These are phyloP conservation scores for Vachellia collinsii DNA, from an alignment of 306 rosid species.

Conservation along the genomic window DNA sequence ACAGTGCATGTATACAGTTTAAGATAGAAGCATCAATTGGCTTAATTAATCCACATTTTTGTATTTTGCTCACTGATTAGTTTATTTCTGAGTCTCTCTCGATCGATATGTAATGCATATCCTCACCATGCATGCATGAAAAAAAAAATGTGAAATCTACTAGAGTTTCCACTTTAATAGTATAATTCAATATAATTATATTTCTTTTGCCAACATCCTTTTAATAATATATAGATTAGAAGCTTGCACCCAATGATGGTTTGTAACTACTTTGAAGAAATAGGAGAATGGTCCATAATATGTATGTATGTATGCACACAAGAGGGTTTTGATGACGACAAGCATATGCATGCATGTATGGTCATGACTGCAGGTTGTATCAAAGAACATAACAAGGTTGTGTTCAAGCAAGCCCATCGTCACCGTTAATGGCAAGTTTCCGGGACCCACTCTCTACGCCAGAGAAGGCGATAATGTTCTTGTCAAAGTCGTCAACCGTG, in stretches of 20 bases:
- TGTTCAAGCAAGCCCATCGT: constrained; percentile 73
- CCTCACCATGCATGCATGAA: background rate
- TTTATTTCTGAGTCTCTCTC: background rate
- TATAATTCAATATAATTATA: too few species aligned
- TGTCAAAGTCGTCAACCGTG: constrained; percentile 72
- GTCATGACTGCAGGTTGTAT: constrained; percentile 60
- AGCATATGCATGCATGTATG: background rate
- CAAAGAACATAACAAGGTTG: constrained; percentile 52
- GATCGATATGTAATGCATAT: background rate
- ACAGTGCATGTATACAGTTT: too few species aligned
- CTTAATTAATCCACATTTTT: background rate
- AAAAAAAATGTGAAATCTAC: background rate
- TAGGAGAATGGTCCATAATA: too few species aligned
- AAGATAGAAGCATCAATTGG: too few species aligned
- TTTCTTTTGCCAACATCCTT: too few species aligned
- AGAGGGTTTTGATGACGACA: background rate
- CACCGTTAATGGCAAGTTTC: constrained; percentile 78
- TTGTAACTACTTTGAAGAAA: too few species aligned
- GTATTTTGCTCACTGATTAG: background rate
- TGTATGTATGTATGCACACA: too few species aligned
- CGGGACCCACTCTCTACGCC: constrained; percentile 90
- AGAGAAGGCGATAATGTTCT: constrained; percentile 84
- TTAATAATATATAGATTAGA: too few species aligned
- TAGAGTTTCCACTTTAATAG: background rate
- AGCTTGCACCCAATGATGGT: too few species aligned